A percentile compares a stretch with the other conserved stretches of the same genome.
Conservation (phyloP, 495 filamentous ascomycete genomes). For the Sordaria brevicollis region DNA sequence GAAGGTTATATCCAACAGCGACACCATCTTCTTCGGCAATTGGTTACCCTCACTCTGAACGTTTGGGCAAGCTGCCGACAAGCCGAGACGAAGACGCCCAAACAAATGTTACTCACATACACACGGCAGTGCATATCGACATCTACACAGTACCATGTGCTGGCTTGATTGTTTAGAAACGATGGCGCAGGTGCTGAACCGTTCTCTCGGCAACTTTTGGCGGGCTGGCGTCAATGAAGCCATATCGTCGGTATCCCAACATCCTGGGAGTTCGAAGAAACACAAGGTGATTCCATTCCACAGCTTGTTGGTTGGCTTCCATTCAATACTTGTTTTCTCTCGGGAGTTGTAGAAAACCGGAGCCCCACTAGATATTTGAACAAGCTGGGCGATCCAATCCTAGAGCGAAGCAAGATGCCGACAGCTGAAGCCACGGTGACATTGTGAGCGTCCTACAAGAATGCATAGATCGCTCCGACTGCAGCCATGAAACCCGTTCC, state of each 20-base stretch:
- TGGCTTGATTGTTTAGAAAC: neutral
- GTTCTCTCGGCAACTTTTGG: neutral
- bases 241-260: neutral
- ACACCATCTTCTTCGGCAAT: neutral
- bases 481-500: neutral
- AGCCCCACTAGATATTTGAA: neutral
- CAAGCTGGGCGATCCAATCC: neutral
- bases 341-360: neutral
- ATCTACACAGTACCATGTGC: neutral
- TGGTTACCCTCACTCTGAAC: neutral
- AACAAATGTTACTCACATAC: neutral
- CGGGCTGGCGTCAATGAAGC: neutral
- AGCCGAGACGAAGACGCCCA: neutral
- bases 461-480: slow-evolving; percentile 2
- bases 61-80: neutral
- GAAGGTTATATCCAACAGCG: neutral
- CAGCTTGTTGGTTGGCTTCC: neutral
- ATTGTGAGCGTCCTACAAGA: neutral
- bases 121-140: slow-evolving; percentile 1
- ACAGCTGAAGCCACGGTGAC: slow-evolving; percentile 6
- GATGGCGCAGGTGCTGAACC: neutral
- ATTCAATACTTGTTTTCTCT: neutral
- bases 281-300: neutral
- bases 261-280: neutral
- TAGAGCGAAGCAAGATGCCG: neutral